Percentiles rank a stretch among this genome's conserved stretches.
Conservation (phyloP, 257 asterid species). For the Eucommia ulmoides region DNA sequence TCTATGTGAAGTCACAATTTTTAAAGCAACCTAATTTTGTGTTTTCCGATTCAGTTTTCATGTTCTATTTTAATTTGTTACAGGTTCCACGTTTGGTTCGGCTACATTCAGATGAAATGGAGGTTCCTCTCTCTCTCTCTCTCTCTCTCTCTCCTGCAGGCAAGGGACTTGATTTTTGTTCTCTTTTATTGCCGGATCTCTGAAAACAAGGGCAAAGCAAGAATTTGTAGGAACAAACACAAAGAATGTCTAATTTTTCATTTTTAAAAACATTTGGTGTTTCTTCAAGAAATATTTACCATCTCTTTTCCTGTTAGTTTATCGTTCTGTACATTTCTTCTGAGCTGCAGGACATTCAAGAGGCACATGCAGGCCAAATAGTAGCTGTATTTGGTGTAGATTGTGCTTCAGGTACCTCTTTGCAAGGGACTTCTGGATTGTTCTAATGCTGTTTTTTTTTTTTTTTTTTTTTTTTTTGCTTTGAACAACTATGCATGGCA, state of each 20-base stretch:
- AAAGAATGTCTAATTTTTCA: not conserved
- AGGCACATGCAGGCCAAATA: conserved; percentile 98
- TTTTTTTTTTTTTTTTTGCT: no score
- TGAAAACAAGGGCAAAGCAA: no score
- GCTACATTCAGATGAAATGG: conserved; percentile 97
- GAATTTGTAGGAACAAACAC: no score
- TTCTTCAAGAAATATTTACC: not conserved
- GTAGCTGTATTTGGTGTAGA: conserved; percentile 99
- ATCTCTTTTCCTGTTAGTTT: not conserved
- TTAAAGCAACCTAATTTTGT: no score
- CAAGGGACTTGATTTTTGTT: no score
- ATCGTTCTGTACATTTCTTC: not conserved
- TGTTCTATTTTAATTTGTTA: conserved; percentile 10
- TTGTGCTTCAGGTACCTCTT: conserved; percentile 84
- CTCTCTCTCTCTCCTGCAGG: not conserved
- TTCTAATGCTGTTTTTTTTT: no score
- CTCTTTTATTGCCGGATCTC: no score
- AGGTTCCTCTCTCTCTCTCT: conserved; percentile 43
- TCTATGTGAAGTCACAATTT: no score
- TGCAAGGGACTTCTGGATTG: no score
- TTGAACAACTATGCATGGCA: no score
- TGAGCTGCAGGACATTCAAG: conserved; percentile 72
- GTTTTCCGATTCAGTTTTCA: no score
- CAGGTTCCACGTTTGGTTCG: conserved; percentile 98
- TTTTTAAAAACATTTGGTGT: not conserved